Percentiles rank a stretch among this genome's conserved stretches.
Evolutionary conservation across 768 basidiomycete genomes (phyloP).

Genomic region (Phylloporus sp.): DNA sequence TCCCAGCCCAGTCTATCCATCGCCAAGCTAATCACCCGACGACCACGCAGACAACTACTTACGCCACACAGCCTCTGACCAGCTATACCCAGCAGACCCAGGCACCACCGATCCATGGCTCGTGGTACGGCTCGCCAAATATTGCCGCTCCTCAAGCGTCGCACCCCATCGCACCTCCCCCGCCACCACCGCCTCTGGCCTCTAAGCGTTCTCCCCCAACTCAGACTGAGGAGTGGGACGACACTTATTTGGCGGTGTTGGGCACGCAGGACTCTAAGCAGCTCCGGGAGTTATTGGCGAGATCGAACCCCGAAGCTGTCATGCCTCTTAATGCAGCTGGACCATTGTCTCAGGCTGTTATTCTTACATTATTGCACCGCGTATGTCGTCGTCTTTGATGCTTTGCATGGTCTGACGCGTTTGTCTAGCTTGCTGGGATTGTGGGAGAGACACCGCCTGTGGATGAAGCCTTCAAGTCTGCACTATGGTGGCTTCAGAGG

Average conservation of each 20-base stretch:
- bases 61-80: conserved; percentile 31
- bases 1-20: conserved; percentile 31
- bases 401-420: not conserved
- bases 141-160: conserved; percentile 83
- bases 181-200: conserved; percentile 34
- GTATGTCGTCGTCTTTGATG: conserved; percentile 41
- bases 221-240: conserved; percentile 77
- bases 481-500: conserved; percentile 86
- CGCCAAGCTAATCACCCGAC: conserved; percentile 34
- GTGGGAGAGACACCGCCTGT: conserved; percentile 72
- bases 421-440: conserved; percentile 62
- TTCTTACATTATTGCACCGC: conserved; percentile 78
- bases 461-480: conserved; percentile 78
- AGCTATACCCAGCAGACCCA: conserved; percentile 33
- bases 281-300: conserved; percentile 67
- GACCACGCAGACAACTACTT: conserved; percentile 33
- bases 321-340: conserved; percentile 70
- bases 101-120: conserved; percentile 25
- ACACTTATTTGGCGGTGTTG: conserved; percentile 72
- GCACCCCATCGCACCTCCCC: conserved; percentile 71
- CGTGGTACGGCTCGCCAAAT: conserved; percentile 57
- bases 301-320: conserved; percentile 74
- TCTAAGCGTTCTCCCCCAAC: conserved; percentile 52
- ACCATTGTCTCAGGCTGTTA: conserved; percentile 79
- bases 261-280: conserved; percentile 71